phyloP scores from a whole-genome alignment of 441 rosid species.

The Jatropha podagrica region DNA sequence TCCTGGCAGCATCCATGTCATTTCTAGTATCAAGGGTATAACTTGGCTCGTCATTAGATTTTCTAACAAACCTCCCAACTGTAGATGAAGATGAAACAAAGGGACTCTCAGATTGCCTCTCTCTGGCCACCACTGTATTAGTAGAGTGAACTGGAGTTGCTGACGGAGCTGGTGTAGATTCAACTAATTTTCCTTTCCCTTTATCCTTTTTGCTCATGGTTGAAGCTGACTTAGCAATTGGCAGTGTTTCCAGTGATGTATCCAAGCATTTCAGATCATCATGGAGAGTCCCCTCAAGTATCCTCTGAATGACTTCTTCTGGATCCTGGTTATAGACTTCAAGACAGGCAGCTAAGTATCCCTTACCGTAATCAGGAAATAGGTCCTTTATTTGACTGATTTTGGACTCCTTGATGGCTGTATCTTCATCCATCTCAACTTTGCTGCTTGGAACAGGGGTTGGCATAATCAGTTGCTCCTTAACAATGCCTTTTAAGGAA shows the following conservation, averaged over 20 bases:
- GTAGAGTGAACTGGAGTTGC: slow-evolving; percentile 25
- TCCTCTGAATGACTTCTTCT: slow-evolving; percentile 94
- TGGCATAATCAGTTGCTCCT: slow-evolving; percentile 38
- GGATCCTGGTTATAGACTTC: slow-evolving; percentile 89
- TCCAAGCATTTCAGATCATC: slow-evolving; percentile 68
- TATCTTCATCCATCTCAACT: slow-evolving; percentile 63
- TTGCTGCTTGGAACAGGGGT: slow-evolving; percentile 30
- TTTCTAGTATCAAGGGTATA: slow-evolving; percentile 52
- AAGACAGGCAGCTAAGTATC: slow-evolving; percentile 84
- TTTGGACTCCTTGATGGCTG: slow-evolving; percentile 73
- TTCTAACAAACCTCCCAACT: slow-evolving; percentile 78
- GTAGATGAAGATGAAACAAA: slow-evolving; percentile 53
- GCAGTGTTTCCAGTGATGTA: slow-evolving; percentile 62
- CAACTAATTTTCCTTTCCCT: slow-evolving; percentile 82
- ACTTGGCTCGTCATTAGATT: slow-evolving; percentile 51
- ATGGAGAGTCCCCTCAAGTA: slow-evolving; percentile 90
- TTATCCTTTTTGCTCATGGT: slow-evolving; percentile 57
- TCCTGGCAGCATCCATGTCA: slow-evolving; percentile 46
- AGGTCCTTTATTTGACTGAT: slow-evolving; percentile 92
- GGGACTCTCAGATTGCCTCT: slow-evolving; percentile 34
- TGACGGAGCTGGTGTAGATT: slow-evolving; percentile 30
- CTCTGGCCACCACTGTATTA: slow-evolving; percentile 20
- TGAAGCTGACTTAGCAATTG: slow-evolving; percentile 51
- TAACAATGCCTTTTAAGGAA: slow-evolving; percentile 29
- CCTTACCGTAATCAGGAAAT: slow-evolving; percentile 87